phyloP scores from a whole-genome alignment of 2,329 filamentous ascomycete genomes.

The Fusarium sororula region DNA sequence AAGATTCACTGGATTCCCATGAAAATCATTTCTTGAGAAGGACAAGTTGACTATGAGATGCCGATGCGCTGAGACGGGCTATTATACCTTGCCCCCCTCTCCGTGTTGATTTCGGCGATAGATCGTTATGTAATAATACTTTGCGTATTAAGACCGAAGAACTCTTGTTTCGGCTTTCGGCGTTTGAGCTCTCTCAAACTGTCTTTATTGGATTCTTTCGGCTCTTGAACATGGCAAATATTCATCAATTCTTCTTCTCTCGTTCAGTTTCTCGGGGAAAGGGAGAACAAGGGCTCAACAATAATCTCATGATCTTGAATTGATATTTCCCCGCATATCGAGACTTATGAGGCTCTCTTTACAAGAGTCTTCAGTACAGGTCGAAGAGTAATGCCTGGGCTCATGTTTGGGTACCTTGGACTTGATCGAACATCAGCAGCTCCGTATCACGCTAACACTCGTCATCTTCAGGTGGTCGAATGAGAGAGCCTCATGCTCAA shows the following conservation, averaged over 20 bases:
- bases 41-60: not conserved
- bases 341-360: not conserved
- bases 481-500: not conserved
- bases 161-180: not conserved
- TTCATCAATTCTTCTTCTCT: not conserved
- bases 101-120: not conserved
- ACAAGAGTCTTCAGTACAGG: not conserved
- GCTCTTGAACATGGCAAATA: not conserved
- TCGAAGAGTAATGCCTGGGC: not conserved
- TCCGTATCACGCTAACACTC: slow-evolving; percentile 10
- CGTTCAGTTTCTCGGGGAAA: not conserved
- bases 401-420: not conserved
- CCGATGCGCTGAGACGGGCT: not conserved
- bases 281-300: not conserved
- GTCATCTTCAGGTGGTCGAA: slow-evolving; percentile 9
- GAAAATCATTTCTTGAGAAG: not conserved
- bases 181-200: not conserved
- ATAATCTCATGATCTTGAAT: not conserved
- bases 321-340: slow-evolving; percentile 11
- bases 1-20: not conserved
- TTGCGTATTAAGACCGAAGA: not conserved
- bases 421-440: not conserved
- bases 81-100: not conserved
- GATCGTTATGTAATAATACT: not conserved
- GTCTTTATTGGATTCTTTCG: not conserved